phyloP scores from a whole-genome alignment of 345 rosid species.

The Corchorus capsularis region DNA sequence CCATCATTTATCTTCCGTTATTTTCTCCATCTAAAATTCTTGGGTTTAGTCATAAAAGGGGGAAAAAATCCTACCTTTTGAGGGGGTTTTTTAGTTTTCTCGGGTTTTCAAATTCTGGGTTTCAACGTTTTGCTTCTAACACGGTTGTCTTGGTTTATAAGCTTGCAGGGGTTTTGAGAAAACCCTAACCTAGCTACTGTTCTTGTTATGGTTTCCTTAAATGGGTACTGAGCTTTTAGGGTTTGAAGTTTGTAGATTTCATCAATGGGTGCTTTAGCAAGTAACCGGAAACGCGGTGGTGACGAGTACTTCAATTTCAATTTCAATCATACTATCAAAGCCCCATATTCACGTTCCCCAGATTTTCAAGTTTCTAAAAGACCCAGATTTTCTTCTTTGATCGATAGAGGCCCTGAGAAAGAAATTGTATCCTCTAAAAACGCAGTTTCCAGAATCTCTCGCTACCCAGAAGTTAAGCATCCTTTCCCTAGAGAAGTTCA shows the following conservation, averaged over 20 bases:
- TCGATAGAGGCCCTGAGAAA: conserved; percentile 36
- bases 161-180: background rate
- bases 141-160: background rate
- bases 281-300: conserved; percentile 62
- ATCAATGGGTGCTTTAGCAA: conserved; percentile 67
- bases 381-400: conserved; percentile 50
- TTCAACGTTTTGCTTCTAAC: background rate
- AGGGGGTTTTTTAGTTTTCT: background rate
- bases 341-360: conserved; percentile 33
- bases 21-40: background rate
- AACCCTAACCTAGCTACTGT: conserved; percentile 1
- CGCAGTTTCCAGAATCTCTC: conserved; percentile 54
- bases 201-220: conserved; percentile 16
- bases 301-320: conserved; percentile 43
- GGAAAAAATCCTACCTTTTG: background rate
- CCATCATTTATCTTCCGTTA: background rate
- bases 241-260: conserved; percentile 27
- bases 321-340: conserved; percentile 25
- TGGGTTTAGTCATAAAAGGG: background rate
- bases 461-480: conserved; percentile 63
- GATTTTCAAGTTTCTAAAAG: conserved; percentile 55
- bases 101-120: background rate
- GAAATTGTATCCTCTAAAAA: conserved; percentile 39
- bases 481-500: conserved; percentile 63
- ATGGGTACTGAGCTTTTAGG: conserved; percentile 38